Evolutionary conservation across 306 rosid species (phyloP), one percentile per base, ranked within the genome.

Genomic region (Hippophae gyantsensis): DNA sequence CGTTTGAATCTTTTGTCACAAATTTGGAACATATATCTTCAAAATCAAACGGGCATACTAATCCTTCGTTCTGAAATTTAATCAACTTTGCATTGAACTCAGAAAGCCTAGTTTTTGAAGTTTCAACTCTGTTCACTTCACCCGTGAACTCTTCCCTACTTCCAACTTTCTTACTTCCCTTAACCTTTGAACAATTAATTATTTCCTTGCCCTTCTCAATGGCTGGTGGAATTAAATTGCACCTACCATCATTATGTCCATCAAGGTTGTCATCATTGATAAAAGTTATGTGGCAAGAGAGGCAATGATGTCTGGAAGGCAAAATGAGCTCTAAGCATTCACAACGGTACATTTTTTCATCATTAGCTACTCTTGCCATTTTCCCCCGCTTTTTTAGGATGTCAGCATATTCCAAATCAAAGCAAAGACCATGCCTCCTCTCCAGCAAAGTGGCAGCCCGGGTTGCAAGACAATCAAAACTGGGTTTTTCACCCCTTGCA

Each of bases 301-400:
- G 70, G 78, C 99, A 93, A 72, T 88, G 99, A 44, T 66, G 69
- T 73, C 97, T 82, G 70, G 76, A 73, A 59, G 94, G 82, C 90
- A 86, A 93, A 57, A 86, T 62, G 66, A 84, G 86, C 72, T 93
- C 97, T 62, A 93, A 78, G 79, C 99, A 93, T 69, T 77, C 84
- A 43, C 99, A 93, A 68, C 97, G 84, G 70, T 62, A 78, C 84
- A 86, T 66, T 65, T 82, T 86, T 32, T 84, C 89, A 66, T 78
- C 90, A 75, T 75, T 65, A 59, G 73, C 52, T 65, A 75, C 18
- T 45, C 80, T 78, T 41, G 80, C 54, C 78, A 54, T 75, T 63
- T 76, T 81, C 53, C 65, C 80, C 48, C 69, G 78, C 77, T 79
- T 85, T 75, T 83, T 86, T 40, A 60, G 51, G 56, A 61, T 52